Conservation (phyloP, 139 green algal genomes). For the Mesotaenium endlicherianum region DNA sequence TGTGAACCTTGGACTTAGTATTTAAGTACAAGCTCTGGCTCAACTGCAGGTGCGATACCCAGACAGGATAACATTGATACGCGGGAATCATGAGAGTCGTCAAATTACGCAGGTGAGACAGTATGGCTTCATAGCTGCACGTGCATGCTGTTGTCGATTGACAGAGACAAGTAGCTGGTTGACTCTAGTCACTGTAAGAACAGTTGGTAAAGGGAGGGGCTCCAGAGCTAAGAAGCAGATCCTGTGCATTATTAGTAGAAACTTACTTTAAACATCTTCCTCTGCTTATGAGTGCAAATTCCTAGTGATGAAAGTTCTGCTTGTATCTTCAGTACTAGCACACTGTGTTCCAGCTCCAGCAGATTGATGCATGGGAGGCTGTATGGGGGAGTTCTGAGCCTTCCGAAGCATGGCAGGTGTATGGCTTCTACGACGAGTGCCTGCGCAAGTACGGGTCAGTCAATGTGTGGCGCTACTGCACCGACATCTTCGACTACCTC, state of each 20-base stretch:
- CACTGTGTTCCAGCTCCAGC: no score
- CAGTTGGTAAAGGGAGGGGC: no score
- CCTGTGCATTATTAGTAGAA: not conserved
- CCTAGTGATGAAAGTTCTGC: not conserved
- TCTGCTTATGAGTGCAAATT: not conserved
- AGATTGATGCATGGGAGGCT: no score
- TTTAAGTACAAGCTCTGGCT: no score
- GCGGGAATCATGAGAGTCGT: slow-evolving; percentile 63
- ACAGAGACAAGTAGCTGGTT: no score
- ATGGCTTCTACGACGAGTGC: slow-evolving; percentile 99
- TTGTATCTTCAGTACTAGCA: no score
- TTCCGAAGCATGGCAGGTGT: no score
- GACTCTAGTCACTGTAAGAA: no score
- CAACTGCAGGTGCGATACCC: slow-evolving; percentile 60
- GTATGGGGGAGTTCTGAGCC: no score
- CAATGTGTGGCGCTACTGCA: slow-evolving; percentile 98
- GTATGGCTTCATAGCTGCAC: no score
- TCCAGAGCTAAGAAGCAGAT: not conserved
- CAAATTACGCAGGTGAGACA: slow-evolving; percentile 64
- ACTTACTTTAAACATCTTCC: not conserved
- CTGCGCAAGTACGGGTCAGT: slow-evolving; percentile 95
- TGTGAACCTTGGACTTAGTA: no score
- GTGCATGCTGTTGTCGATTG: no score
- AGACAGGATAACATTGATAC: slow-evolving; percentile 65
- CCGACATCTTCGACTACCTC: slow-evolving; percentile 98